These are phyloP conservation scores for Venturia asperata DNA, from an alignment of 2,329 filamentous ascomycete genomes.

Conservation along the genomic window DNA sequence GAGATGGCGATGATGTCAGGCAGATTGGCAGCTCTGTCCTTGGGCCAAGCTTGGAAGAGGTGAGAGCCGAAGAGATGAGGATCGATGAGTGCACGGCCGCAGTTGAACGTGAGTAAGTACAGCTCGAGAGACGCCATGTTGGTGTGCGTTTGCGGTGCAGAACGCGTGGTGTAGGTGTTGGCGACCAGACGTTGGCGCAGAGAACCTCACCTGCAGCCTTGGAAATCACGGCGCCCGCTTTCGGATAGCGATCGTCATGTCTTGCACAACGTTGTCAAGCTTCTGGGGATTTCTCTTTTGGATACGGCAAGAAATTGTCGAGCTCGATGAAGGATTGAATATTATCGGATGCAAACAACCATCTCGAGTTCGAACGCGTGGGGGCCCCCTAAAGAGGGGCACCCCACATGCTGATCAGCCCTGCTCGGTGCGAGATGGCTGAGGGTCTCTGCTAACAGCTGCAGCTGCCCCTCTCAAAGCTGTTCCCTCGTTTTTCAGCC, in stretches of 20 bases:
- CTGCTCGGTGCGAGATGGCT: no score
- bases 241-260: neutral
- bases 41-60: conserved; percentile 53
- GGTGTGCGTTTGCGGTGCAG: conserved; percentile 14
- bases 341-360: no score
- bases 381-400: no score
- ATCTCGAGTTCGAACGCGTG: no score
- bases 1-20: conserved; percentile 61
- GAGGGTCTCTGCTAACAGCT: no score
- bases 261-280: neutral
- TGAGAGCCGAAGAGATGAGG: conserved; percentile 63
- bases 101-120: conserved; percentile 86
- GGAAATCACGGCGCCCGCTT: neutral
- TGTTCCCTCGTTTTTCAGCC: no score
- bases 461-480: no score
- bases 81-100: conserved; percentile 65
- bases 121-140: conserved; percentile 48
- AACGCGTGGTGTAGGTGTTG: neutral
- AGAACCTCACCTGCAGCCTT: neutral
- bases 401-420: no score
- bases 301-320: neutral
- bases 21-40: conserved; percentile 39
- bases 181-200: neutral
- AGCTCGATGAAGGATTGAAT: neutral
- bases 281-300: neutral